Evolutionary conservation across 768 basidiomycete genomes (phyloP), one percentile per base, ranked within the genome.

Genomic region (Dacryopinax primogenitus): DNA sequence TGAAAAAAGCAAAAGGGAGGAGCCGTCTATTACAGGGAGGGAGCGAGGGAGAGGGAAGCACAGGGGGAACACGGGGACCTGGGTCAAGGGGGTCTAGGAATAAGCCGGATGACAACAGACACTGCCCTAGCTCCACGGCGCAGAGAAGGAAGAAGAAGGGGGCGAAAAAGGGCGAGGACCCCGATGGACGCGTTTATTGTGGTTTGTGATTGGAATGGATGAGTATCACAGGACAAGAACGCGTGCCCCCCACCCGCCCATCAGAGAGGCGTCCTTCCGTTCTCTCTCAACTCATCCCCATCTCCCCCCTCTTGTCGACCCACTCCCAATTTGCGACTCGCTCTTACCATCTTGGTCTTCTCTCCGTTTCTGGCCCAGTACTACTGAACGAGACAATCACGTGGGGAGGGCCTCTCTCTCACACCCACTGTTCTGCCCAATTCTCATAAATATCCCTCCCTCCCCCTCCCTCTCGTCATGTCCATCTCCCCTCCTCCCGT

Each of bases 51-150:
- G 41, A 7, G 18, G 16, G 41, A 23, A 15, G 18, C 4, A 44
- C 3, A 6, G 41, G 18, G 7, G 7, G 23, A 6, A 18, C 26
- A 12, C 51, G 51, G 51, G 51, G 26, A 58, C 26, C 15, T 23
- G 51, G 21, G 21, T 58, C 9, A 30, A 6, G 51, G 6, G 51
- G 3, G 11, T 2, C 26, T 28, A 30, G 11, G 13, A 58, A 21
- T 6, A 32, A 28, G 51, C 26, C 51, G 15, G 51, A 58, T 58
- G 13, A 58, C 30, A 30, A 32, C 51, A 6, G 37, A 39, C 51
- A 58, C 51, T 21, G 51, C 51, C 51, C 51, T 58, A 13, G 51
- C 51, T 58, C 51, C 51, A 58, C 26, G 51, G 51, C 51, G 51
- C 41, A 44, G 23, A 44, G n/a, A n/a, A n/a, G n/a, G n/a, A 44